Base-by-base conservation (phyloP, 768 basidiomycete genomes). In the Fistulinella prunicolor region DNA sequence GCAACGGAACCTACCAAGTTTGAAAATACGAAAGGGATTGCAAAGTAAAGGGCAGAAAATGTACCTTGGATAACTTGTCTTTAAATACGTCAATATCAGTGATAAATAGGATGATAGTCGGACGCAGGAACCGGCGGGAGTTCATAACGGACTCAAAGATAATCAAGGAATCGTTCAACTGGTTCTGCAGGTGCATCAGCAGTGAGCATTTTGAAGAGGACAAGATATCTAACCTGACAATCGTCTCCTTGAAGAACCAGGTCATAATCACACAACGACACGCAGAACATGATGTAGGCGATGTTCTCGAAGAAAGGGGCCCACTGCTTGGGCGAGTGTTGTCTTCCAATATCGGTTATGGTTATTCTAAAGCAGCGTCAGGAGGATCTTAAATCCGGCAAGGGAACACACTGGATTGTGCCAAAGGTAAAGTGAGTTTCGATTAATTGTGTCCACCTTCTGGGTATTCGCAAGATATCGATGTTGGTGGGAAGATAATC, bases 51-150 rank as follows among this genome's bases (percentile, higher is more conserved):
- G 12, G 20, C n/a, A n/a, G n/a, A 24, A n/a, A 14, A 13, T 23
- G 22, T 19, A 51, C 49, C 39, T 47, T 35, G 30, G 24, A 28
- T 23, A 47, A 41, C 29, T 49, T 51, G 40, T 26, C 22, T 13
- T 32, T 23, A 35, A 51, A 49, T 8, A 9, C 3, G 1, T 32
- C 50, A 8, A 42, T 10, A 26, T 42, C 13, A 13, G 46, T 50
- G 19, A 51, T 35, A 8, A 42, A 19, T 7, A 51, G 35, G 17
- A 42, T 42, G 22, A 50, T n/a, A 14, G 23, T 41, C 3, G 47
- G 20, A 23, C 4, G 36, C 20, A 14, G 3, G 41, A 50, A 26
- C 48, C 35, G 9, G 26, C 10, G 19, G 3, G 40, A 50, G 22
- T n/a, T n/a, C n/a, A n/a, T n/a, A n/a, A n/a, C n/a, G n/a, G n/a